Conservation (phyloP, 2,329 filamentous ascomycete genomes). For the Phaeosphaeria sp. region DNA sequence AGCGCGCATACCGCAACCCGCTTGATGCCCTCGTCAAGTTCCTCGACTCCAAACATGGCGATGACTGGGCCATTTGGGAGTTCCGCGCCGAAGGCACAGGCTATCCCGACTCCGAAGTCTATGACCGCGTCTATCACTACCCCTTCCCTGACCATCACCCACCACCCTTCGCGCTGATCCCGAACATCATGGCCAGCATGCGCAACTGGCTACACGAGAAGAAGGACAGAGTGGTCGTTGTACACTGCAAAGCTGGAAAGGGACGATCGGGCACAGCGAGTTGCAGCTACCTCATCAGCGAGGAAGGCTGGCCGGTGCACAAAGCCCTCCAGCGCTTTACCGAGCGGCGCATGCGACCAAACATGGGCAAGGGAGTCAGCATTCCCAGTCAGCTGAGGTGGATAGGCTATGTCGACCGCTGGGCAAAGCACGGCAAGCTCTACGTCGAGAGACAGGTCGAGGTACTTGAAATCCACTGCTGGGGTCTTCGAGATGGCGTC, state of each 20-base stretch:
- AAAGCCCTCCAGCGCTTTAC: slow-evolving; percentile 75
- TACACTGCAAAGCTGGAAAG: slow-evolving; percentile 98
- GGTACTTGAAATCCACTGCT: slow-evolving; percentile 86
- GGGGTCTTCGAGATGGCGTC: slow-evolving; percentile 86
- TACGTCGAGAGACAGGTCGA: slow-evolving; percentile 86
- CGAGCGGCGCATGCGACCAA: slow-evolving; percentile 83
- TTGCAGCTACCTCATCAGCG: slow-evolving; percentile 87
- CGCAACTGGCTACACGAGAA: slow-evolving; percentile 74
- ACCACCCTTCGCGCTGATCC: slow-evolving; percentile 87
- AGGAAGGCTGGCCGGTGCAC: slow-evolving; percentile 73
- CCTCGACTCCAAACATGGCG: slow-evolving; percentile 79
- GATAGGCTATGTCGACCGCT: slow-evolving; percentile 86
- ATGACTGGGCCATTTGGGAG: slow-evolving; percentile 95
- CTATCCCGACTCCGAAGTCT: slow-evolving; percentile 89
- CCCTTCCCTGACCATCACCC: slow-evolving; percentile 98
- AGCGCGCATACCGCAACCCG: slow-evolving; percentile 92
- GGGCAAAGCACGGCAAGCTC: slow-evolving; percentile 76
- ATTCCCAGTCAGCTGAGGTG: slow-evolving; percentile 92
- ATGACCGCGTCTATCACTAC: slow-evolving; percentile 84
- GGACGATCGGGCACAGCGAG: slow-evolving; percentile 87
- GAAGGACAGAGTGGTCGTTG: slow-evolving; percentile 75
- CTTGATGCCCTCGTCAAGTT: slow-evolving; percentile 86
- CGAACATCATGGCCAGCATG: slow-evolving; percentile 91
- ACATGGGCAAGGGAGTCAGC: slow-evolving; percentile 87
- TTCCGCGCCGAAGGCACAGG: slow-evolving; percentile 96